Base-by-base conservation (phyloP, 2,329 filamentous ascomycete species). In the Escovopsis sp. region DNA sequence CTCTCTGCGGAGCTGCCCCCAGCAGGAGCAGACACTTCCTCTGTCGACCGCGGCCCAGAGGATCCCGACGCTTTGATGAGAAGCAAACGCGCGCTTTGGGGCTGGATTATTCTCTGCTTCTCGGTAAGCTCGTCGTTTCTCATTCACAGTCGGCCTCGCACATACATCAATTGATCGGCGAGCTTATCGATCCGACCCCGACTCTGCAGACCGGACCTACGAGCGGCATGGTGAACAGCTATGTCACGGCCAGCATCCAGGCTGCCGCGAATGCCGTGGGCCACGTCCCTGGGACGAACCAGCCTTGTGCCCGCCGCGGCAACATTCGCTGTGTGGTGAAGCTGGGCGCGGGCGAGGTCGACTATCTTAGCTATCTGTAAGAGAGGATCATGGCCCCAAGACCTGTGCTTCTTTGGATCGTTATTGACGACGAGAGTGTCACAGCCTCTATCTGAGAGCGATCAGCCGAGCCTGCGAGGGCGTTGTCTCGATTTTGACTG, bases 361-460 rank as follows among this genome's bases (percentile, higher is more conserved):
- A 49, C 43, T 49, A 49, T 15, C 48, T 49, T 31, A 49, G 48
- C 36, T 49, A 49, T 14, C 35, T 49, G 48, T 49, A 40, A 20
- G 47, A n/a, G 12, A 35, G 7, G 4, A 10, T 33, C 30, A 10
- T 37, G 3, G n/a, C 7, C 12, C n/a, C 16, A 14, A 8, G n/a
- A 15, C 24, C 25, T 16, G 13, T 7, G 24, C 20, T 3, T 20
- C 20, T 15, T 20, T 20, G 20, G 14, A 14, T 31, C n/a, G 2
- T 3, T 5, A 15, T n/a, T n/a, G 10, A 20, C 11, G 11, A 20
- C 36, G 16, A 38, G 10, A 10, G 12, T 11, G 10, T 29, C 6
- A 6, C 33, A 49, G 47, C 15, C 39, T 49, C 4, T 49, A 49
- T 32, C 39, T 49, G 27, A 37, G 46, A 30, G 39, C 47, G 35